Conservation (phyloP, 768 basidiomycete species). For the Boletus pseudopeckii region DNA sequence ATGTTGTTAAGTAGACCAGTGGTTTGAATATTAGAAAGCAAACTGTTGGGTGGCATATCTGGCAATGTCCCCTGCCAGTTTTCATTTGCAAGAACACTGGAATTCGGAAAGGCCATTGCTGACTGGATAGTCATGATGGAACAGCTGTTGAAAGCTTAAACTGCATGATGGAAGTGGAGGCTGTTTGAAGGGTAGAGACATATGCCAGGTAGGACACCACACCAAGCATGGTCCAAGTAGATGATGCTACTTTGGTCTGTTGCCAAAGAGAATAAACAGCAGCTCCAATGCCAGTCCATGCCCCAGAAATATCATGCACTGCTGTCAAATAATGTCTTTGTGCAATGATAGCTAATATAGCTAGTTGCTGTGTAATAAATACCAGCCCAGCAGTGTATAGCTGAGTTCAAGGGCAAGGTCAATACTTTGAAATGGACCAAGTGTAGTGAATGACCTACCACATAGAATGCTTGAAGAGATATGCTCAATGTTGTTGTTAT, state of each 20-base stretch:
- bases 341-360: background rate
- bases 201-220: conserved; percentile 16
- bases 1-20: conserved; percentile 11
- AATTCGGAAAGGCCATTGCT: conserved; percentile 5
- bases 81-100: background rate
- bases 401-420: background rate
- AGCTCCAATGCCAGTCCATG: conserved; percentile 25
- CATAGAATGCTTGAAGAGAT: conserved; percentile 2
- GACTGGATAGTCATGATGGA: background rate
- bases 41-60: background rate
- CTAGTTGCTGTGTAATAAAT: conserved; percentile 18
- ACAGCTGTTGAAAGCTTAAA: conserved; percentile 11
- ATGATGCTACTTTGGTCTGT: conserved; percentile 13
- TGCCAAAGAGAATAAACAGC: conserved; percentile 13
- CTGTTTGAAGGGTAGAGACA: conserved; percentile 18
- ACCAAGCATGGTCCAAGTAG: conserved; percentile 8
- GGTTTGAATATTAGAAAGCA: background rate
- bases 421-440: background rate
- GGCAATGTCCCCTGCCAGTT: background rate
- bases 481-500: background rate
- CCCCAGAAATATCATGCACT: conserved; percentile 16
- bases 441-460: background rate
- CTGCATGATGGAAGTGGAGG: conserved; percentile 22
- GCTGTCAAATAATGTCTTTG: conserved; percentile 13
- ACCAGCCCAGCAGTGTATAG: conserved; percentile 18